Base-by-base conservation (phyloP, 2,329 filamentous ascomycete species). In the Pseudofabraea citricarpa region DNA sequence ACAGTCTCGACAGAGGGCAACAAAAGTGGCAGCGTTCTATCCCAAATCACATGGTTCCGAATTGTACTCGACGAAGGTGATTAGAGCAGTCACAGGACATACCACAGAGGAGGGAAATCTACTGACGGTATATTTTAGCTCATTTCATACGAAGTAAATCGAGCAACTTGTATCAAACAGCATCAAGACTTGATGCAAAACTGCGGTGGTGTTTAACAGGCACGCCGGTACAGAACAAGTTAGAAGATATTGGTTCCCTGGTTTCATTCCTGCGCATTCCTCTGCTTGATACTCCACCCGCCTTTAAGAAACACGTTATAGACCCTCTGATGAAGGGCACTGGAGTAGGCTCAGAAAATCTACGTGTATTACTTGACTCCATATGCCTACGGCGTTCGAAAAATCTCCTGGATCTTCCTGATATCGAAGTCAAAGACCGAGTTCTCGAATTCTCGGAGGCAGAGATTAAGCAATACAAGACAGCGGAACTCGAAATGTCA, bases 61-160 rank as follows among this genome's bases (percentile, higher is more conserved):
- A 46, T 71, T 3, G 62, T 72, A 0, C 59, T 73, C 0, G 65
- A 73, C 20, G 72, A 73, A 63, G 70, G 69, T 70, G 60, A 40
- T 48, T 22, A 27, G n/a, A 27, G 8, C 24, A 8, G 46, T 29
- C 23, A 38, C 23, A 23, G 12, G 31, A 20, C 15, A 40, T 27
- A 2, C 36, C 41, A 12, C 20, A 24, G n/a, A 40, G 36, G 38
- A 29, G 36, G 10, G 32, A 45, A n/a, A 26, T 36, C n/a, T 24
- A 40, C 31, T 48, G 15, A 43, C n/a, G n/a, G n/a, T 40, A 6
- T 36, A 10, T 32, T 39, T 3, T 40, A 73, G 74, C 73, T 2
- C 72, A 78, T 44, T 63, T 66, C 2, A 75, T 78, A 24, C 69
- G 75, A 16, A 66, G 68, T 2, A 65, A 63, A 18, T 59, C 65